phyloP scores from a whole-genome alignment of 257 asterid genomes.

The Capsicum chinense region DNA sequence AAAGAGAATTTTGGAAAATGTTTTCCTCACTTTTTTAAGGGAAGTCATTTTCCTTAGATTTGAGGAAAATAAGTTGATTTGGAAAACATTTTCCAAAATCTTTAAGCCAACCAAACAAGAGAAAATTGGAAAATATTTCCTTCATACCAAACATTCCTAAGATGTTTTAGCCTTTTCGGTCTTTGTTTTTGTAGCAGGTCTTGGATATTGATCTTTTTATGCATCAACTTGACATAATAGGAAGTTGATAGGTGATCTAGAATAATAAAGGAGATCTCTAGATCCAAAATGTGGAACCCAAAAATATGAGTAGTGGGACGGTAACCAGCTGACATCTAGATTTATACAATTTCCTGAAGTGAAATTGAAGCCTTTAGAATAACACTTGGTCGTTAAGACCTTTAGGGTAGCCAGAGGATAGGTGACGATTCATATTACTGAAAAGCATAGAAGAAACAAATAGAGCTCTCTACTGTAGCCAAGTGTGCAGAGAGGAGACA shows the following conservation, averaged over 20 bases:
- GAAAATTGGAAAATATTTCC: too few species aligned
- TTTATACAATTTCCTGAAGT: neutral
- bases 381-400: neutral
- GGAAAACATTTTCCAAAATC: too few species aligned
- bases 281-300: conserved; percentile 6
- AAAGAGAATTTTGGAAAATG: too few species aligned
- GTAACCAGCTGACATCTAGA: neutral
- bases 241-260: neutral
- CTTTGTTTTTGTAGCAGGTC: neutral
- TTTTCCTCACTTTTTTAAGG: too few species aligned
- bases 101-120: too few species aligned
- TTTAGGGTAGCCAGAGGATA: conserved; percentile 2
- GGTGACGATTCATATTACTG: neutral
- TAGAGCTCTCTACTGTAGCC: neutral
- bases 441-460: conserved; percentile 12
- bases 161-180: neutral
- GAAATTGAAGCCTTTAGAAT: conserved; percentile 3
- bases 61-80: too few species aligned
- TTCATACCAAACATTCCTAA: neutral
- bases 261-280: conserved; percentile 11
- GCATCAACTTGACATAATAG: neutral
- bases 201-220: conserved; percentile 5
- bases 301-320: neutral
- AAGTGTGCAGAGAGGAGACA: neutral
- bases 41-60: too few species aligned